Evolutionary conservation across 139 green algal species (phyloP), one percentile per base, ranked within the genome.

Genomic region (Chloropicon primus): DNA sequence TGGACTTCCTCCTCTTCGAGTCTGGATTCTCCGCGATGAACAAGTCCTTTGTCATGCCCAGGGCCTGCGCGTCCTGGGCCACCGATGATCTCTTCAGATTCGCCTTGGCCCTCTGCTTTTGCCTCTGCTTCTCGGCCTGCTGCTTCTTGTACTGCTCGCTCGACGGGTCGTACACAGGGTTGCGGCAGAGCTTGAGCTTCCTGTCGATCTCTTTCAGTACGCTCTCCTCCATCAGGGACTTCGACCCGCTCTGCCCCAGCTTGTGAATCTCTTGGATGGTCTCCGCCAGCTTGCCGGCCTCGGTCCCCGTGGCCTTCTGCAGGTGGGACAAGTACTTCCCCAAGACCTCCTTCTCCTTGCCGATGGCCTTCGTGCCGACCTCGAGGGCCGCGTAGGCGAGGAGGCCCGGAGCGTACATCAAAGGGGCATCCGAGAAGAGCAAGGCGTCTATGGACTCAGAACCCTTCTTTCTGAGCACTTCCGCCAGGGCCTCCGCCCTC

Each of bases 351-450:
- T 62, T 17, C 41, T 62, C 41, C 41, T 17, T 17, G 5, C 17
- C 41, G 10, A 62, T 62, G 10, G 5, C 17, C 41, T 62, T 62
- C 5, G 41, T 17, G 41, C 10, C 41, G 10, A 62, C 41, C 41
- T 62, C 10, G 41, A 62, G 41, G 10, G 41, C 41, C 10, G 41
- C 41, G 41, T 62, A 62, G 41, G 41, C 41, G 41, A 62, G 41
- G 17, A 62, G 78, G 1, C 85, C 90, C 1, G 90, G 90, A 1
- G 87, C 77, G 53, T 86, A 84, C 76, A 93, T 75, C 77, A 94
- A 82, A 17, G 90, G 91, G 3, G 90, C 90, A 54, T 96, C 91
- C 3, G 81, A 91, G 1, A 93, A 80, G 83, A 95, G 80, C 28
- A 95, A 81, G 22, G 84, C 80, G 72, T 91, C 89, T 21, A 89